Percentiles rank a stretch among this genome's conserved stretches.
Evolutionary conservation across 2,329 filamentous ascomycete species (phyloP).

Genomic region (Colletotrichum plurivorum): DNA sequence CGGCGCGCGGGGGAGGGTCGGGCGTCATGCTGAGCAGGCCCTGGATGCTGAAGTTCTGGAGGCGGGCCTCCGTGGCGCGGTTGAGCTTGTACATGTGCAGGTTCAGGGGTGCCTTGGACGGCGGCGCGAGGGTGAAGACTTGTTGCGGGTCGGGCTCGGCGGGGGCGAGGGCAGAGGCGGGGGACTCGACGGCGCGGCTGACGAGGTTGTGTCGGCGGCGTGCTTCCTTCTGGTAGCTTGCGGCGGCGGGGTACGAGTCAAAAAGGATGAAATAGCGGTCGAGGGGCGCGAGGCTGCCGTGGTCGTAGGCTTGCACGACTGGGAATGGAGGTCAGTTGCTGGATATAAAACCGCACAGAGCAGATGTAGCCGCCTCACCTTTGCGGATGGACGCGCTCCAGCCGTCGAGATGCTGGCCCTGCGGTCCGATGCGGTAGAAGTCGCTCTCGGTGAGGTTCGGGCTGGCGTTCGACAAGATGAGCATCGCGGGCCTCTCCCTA

Average conservation of each 20-base stretch:
- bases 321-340: conserved; percentile 24
- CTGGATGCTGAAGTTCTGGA: conserved; percentile 36
- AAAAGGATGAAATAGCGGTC: conserved; percentile 81
- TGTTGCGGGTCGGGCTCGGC: conserved; percentile 58
- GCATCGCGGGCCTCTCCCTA: conserved; percentile 48
- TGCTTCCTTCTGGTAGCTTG: conserved; percentile 71
- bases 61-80: conserved; percentile 48
- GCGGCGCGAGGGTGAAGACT: conserved; percentile 65
- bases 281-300: conserved; percentile 72
- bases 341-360: background rate
- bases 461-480: conserved; percentile 73
- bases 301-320: conserved; percentile 76
- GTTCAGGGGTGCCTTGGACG: conserved; percentile 48
- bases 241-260: conserved; percentile 69
- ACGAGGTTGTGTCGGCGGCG: conserved; percentile 53
- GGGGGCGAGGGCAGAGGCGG: conserved; percentile 52
- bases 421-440: conserved; percentile 77
- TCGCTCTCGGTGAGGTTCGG: conserved; percentile 75
- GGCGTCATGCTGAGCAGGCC: conserved; percentile 37
- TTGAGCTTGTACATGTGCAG: conserved; percentile 36
- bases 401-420: conserved; percentile 74
- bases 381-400: conserved; percentile 77
- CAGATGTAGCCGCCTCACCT: conserved; percentile 52
- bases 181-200: conserved; percentile 49
- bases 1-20: conserved; percentile 40